phyloP scores from a whole-genome alignment of 148 eudicot species.

The Linanthus parryae region DNA sequence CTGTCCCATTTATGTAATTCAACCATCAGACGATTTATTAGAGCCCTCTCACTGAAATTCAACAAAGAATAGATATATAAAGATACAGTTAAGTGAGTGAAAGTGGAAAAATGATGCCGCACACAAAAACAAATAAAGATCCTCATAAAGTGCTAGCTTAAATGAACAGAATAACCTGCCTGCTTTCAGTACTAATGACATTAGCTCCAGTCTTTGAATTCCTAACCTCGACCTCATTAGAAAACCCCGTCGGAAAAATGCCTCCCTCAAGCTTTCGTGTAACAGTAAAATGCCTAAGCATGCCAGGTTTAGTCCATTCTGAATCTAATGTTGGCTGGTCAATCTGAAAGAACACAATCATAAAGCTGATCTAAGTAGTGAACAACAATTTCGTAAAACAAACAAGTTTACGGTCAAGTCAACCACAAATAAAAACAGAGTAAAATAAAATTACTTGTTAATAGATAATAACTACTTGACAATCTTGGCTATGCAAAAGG shows the following conservation, averaged over 20 bases:
- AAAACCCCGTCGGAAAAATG: conserved; percentile 76
- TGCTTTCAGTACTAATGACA: conserved; percentile 63
- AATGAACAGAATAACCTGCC: conserved; percentile 31
- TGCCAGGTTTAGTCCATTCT: conserved; percentile 77
- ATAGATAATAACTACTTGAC: too few relatives aligned
- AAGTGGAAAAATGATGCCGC: background rate
- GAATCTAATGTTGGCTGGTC: conserved; percentile 77
- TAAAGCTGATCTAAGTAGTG: conserved; percentile 1
- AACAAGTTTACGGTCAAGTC: conserved; percentile 1
- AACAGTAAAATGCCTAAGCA: conserved; percentile 86
- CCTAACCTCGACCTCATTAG: conserved; percentile 55
- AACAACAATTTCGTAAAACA: background rate
- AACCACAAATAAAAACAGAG: conserved; percentile 1
- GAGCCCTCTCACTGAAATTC: conserved; percentile 80
- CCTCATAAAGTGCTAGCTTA: background rate
- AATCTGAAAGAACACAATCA: conserved; percentile 54
- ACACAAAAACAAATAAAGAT: conserved; percentile 3
- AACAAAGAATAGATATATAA: conserved; percentile 20
- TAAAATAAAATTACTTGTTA: too few relatives aligned
- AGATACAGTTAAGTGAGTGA: background rate
- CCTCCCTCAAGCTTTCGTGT: conserved; percentile 88
- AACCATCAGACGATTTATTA: conserved; percentile 69
- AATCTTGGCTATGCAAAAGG: too few relatives aligned
- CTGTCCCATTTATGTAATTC: conserved; percentile 90
- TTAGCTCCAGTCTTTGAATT: conserved; percentile 65